Evolutionary conservation across 495 filamentous ascomycete species (phyloP), one percentile per base, ranked within the genome.

Genomic region (Diplogelasinospora grovesii): DNA sequence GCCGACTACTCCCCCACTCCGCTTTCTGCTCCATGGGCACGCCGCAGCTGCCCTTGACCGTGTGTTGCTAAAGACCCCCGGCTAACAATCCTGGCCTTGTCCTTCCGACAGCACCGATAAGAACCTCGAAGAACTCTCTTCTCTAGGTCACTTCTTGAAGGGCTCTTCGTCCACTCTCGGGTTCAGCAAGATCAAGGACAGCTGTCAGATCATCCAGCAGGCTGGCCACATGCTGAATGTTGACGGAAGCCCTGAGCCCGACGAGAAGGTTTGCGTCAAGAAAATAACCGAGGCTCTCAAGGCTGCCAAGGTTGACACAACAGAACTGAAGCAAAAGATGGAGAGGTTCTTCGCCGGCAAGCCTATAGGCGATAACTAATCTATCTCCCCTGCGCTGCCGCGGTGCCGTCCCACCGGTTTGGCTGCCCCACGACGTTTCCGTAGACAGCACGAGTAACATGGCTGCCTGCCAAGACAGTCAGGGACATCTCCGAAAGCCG

Each of bases 151-250:
- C 65, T 98, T 95, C 68, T 70, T 98, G 39, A 98, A 98, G 64
- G 92, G 92, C 26, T 96, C 90, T n/a, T 95, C 90, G 8, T 92
- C 92, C 14, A 97, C 93, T 5, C 78, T 98, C 36, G 92, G 92
- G 16, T 75, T 98, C 26, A 85, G 70, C 51, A 93, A 94, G 65
- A 84, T 98, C 55, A 86, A 86, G 59, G 89, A 96, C 51, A 79
- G 75, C 39, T 98, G 92, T 61, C 90, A 96, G 63, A 85, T 93
- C 71, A 95, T 98, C 51, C 92, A 98, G 61, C 82, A 96, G 57
- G 93, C 79, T 53, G 92, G 93, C 31, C 78, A 79, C 49, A 68
- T 70, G 37, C 82, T 86, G 59, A 88, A 86, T 48, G 81, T 89
- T 34, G 79, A 78, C 13, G 88, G 89, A n/a, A 66, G 58, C 5